Evolutionary conservation across 2,329 filamentous ascomycete genomes (phyloP).

Genomic region (Plenodomus tracheiphilus): DNA sequence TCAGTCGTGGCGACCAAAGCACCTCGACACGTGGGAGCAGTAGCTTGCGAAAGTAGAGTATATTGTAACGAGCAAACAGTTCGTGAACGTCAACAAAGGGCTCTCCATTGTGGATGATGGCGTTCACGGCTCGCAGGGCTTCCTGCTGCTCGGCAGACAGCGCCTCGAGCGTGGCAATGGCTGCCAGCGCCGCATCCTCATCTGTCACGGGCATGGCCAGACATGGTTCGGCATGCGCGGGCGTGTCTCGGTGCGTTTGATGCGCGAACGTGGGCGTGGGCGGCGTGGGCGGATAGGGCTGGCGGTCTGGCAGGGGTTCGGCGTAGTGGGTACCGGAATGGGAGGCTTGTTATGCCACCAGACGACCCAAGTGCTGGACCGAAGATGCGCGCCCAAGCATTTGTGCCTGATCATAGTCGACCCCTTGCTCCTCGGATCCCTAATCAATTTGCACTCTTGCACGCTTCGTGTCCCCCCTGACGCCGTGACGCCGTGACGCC

Average conservation of each 20-base stretch:
- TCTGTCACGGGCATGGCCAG: constrained; percentile 46
- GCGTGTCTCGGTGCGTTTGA: not conserved
- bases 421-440: too few species aligned
- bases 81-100: constrained; percentile 48
- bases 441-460: too few species aligned
- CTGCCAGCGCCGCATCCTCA: constrained; percentile 46
- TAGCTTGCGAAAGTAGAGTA: constrained; percentile 49
- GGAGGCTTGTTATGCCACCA: not conserved
- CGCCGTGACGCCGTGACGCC: too few species aligned
- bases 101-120: constrained; percentile 43
- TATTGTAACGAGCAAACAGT: constrained; percentile 47
- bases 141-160: constrained; percentile 40
- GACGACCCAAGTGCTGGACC: not conserved
- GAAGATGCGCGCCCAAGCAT: not conserved
- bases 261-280: not conserved
- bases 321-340: not conserved
- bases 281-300: constrained; percentile 2
- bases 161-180: constrained; percentile 41
- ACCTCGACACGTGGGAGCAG: constrained; percentile 48
- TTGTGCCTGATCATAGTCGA: too few species aligned
- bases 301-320: not conserved
- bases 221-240: constrained; percentile 7
- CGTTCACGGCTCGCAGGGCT: constrained; percentile 40
- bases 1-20: constrained; percentile 49
- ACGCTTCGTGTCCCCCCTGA: too few species aligned